Percentiles rank a stretch among this genome's conserved stretches.
These are phyloP conservation scores for Aureobasidium vineae DNA, from an alignment of 2,329 filamentous ascomycete species.

Conservation along the genomic window DNA sequence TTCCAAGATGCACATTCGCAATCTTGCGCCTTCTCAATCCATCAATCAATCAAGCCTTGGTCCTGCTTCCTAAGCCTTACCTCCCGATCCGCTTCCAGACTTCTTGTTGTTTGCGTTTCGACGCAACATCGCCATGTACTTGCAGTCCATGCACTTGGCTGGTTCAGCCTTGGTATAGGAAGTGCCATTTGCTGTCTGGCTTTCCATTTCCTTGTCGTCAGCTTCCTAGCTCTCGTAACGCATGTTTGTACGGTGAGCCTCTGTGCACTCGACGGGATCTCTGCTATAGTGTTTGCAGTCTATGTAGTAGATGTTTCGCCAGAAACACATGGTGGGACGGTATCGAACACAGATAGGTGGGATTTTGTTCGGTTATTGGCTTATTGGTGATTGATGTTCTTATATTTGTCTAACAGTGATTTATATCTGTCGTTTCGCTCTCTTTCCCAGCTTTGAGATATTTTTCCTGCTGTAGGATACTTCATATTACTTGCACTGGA, in stretches of 20 bases:
- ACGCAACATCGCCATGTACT: not conserved
- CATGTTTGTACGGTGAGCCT: not conserved
- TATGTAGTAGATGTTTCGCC: not conserved
- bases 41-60: not conserved
- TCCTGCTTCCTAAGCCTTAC: not conserved
- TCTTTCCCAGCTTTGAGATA: no score
- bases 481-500: not conserved
- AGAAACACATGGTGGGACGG: not conserved
- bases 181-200: not conserved
- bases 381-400: not conserved
- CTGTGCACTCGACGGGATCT: not conserved
- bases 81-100: not conserved
- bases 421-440: not conserved
- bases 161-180: not conserved
- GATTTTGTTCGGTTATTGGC: not conserved
- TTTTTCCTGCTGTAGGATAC: not conserved
- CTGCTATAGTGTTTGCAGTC: not conserved
- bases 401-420: not conserved
- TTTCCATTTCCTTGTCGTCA: conserved; percentile 1
- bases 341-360: not conserved
- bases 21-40: not conserved
- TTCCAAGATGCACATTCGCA: not conserved
- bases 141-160: not conserved
- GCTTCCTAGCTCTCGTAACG: not conserved
- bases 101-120: not conserved